These are phyloP conservation scores for Xylaria sp. DNA, from an alignment of 2,329 filamentous ascomycete species.

Conservation along the genomic window DNA sequence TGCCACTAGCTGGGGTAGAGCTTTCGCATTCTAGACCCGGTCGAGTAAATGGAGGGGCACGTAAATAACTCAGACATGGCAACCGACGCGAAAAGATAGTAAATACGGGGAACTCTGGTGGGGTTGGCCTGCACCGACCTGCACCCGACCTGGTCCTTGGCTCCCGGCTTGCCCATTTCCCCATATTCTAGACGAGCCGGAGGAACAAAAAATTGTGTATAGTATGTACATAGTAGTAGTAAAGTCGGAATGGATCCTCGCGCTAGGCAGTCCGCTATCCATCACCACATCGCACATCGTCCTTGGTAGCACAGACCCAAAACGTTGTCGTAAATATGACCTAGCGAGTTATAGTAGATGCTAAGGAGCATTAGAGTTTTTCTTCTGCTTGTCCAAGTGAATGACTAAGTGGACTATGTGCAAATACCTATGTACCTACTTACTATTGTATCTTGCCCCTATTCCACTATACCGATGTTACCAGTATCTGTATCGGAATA, in stretches of 20 bases:
- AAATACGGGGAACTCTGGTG: constrained; percentile 29
- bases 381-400: background rate
- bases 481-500: background rate
- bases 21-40: constrained; percentile 17
- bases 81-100: background rate
- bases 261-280: background rate
- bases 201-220: background rate
- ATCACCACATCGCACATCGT: background rate
- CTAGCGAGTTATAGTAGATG: background rate
- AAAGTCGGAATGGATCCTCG: constrained; percentile 3
- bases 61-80: background rate
- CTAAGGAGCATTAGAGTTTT: background rate
- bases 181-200: constrained; percentile 31
- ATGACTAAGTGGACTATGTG: background rate
- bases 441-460: background rate
- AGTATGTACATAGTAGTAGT: no score
- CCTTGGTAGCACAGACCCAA: background rate
- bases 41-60: constrained; percentile 29
- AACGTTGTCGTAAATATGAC: background rate
- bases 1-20: constrained; percentile 6
- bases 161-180: constrained; percentile 10
- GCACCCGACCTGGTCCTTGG: constrained; percentile 13
- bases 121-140: constrained; percentile 15
- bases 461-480: background rate
- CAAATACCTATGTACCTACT: no score